phyloP scores from a whole-genome alignment of 257 asterid species.

The Solanum etuberosum region DNA sequence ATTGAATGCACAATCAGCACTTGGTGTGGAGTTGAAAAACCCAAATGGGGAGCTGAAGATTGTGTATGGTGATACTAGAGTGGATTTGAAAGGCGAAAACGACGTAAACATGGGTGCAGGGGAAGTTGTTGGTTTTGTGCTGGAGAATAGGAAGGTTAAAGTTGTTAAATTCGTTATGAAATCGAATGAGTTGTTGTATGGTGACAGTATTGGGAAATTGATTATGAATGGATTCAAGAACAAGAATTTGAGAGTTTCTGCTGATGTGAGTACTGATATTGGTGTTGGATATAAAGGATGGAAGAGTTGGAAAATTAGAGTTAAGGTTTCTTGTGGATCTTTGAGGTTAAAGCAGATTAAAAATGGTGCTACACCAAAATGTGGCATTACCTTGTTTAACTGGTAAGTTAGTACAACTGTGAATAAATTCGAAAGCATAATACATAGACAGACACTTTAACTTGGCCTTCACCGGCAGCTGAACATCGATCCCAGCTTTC shows the following conservation, averaged over 20 bases:
- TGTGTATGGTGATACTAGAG: slow-evolving; percentile 12
- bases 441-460: neutral
- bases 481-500: neutral
- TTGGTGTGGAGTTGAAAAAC: slow-evolving; percentile 17
- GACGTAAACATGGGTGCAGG: slow-evolving; percentile 15
- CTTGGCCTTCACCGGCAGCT: neutral
- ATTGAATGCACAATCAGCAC: slow-evolving; percentile 11
- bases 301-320: slow-evolving; percentile 6
- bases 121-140: slow-evolving; percentile 14
- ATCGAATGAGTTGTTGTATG: neutral
- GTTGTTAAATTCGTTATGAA: slow-evolving; percentile 3
- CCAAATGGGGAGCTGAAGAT: slow-evolving; percentile 24
- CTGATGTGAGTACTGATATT: slow-evolving; percentile 10
- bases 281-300: slow-evolving; percentile 16
- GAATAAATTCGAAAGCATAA: neutral
- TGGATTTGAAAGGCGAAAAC: slow-evolving; percentile 6
- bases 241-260: slow-evolving; percentile 15
- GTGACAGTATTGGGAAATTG: slow-evolving; percentile 1
- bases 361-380: slow-evolving; percentile 10
- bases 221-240: slow-evolving; percentile 15
- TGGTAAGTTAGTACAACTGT: slow-evolving; percentile 4
- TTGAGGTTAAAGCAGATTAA: slow-evolving; percentile 9
- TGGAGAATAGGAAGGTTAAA: slow-evolving; percentile 12
- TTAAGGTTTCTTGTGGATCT: slow-evolving; percentile 13
- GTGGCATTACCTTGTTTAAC: slow-evolving; percentile 17